These are phyloP conservation scores for Choiromyces venosus DNA, from an alignment of 495 filamentous ascomycete genomes.

Conservation along the genomic window DNA sequence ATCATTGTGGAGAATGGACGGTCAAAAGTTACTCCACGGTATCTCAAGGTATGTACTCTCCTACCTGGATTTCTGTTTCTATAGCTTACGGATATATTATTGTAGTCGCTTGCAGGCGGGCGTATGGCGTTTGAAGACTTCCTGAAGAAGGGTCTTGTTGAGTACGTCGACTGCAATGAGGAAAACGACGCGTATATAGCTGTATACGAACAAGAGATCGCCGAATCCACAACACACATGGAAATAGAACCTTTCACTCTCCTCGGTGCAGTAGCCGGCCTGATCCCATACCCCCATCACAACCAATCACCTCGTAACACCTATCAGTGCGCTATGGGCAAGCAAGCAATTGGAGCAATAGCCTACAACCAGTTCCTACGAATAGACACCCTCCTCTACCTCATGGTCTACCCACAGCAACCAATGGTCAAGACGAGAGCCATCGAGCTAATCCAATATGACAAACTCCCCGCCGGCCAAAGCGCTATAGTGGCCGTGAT, in stretches of 20 bases:
- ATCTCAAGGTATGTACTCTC: constrained; percentile 52
- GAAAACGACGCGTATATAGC: constrained; percentile 94
- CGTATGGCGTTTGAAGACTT: constrained; percentile 89
- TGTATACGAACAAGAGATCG: constrained; percentile 77
- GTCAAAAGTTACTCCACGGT: constrained; percentile 66
- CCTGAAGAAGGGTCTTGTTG: constrained; percentile 76
- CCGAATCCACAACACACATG: constrained; percentile 75
- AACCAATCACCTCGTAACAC: constrained; percentile 99
- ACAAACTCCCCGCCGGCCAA: constrained; percentile 93
- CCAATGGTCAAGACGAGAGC: constrained; percentile 95
- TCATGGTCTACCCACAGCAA: constrained; percentile 96
- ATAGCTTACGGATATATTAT: not conserved
- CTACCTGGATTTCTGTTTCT: constrained; percentile 1
- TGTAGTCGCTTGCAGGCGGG: constrained; percentile 63
- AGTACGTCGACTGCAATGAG: constrained; percentile 97
- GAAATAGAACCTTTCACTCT: constrained; percentile 98
- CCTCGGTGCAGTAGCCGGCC: constrained; percentile 90
- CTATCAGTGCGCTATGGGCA: constrained; percentile 99
- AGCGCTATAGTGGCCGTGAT: constrained; percentile 97
- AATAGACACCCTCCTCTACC: constrained; percentile 90
- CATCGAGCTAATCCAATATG: constrained; percentile 94
- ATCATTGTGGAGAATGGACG: constrained; percentile 86
- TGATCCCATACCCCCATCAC: constrained; percentile 98
- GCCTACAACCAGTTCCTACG: constrained; percentile 94
- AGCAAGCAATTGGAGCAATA: constrained; percentile 97